These are phyloP conservation scores for Macrolepiota dolichaula DNA, from an alignment of 768 basidiomycete species.

Conservation along the genomic window DNA sequence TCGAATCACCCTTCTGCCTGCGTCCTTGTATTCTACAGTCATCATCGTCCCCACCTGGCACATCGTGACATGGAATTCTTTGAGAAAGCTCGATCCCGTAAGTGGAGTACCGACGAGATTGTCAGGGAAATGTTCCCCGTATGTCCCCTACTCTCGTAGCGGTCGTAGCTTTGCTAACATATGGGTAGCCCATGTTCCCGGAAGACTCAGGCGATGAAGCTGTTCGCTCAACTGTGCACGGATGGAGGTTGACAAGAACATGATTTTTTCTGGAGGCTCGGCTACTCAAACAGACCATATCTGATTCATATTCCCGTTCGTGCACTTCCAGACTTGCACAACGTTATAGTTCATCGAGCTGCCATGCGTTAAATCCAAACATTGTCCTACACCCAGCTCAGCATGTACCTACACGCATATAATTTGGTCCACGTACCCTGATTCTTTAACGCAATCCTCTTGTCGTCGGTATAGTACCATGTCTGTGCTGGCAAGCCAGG, in stretches of 20 bases:
- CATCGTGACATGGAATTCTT: conserved; percentile 85
- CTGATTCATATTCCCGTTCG: neutral
- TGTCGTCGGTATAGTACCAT: conserved; percentile 29
- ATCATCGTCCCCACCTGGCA: conserved; percentile 83
- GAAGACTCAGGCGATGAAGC: conserved; percentile 79
- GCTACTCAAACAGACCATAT: neutral
- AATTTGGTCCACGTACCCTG: conserved; percentile 17
- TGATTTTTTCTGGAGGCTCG: neutral
- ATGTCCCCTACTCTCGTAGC: conserved; percentile 19
- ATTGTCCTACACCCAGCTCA: conserved; percentile 18
- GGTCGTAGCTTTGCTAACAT: neutral
- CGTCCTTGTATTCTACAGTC: conserved; percentile 84
- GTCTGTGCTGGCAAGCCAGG: conserved; percentile 29
- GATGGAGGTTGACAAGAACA: conserved; percentile 57
- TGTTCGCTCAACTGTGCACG: conserved; percentile 80
- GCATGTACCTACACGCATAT: neutral
- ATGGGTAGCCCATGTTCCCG: conserved; percentile 79
- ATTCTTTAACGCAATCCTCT: conserved; percentile 24
- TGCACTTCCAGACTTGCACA: conserved; percentile 31
- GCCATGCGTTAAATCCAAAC: conserved; percentile 28
- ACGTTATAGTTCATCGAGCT: conserved; percentile 23
- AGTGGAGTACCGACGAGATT: conserved; percentile 76
- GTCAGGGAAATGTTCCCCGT: conserved; percentile 64
- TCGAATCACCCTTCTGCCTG: conserved; percentile 11
- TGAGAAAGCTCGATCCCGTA: conserved; percentile 48